Conservation (phyloP, 257 asterid genomes). For the Misopates orontium region DNA sequence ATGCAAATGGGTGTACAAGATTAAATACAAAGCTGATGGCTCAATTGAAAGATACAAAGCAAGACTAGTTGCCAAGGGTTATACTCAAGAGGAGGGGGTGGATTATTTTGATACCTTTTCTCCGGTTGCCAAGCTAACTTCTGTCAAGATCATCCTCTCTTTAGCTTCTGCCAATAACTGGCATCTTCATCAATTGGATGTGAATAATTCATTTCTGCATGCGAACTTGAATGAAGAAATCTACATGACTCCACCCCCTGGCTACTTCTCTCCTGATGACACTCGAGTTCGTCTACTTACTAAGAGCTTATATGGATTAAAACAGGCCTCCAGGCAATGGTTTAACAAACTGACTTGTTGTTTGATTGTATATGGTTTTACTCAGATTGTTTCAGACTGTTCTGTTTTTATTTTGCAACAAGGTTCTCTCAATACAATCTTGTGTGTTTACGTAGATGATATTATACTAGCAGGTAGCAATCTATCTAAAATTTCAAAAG, state of each 20-base stretch:
- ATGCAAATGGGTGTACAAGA: not conserved
- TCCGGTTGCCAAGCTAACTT: not conserved
- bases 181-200: no score
- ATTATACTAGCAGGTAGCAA: not conserved
- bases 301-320: not conserved
- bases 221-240: no score
- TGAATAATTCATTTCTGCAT: no score
- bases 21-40: no score
- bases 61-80: not conserved
- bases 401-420: no score
- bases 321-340: not conserved
- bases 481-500: fast-evolving
- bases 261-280: not conserved
- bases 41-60: not conserved
- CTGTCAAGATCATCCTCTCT: not conserved
- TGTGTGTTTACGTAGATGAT: no score
- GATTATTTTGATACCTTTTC: not conserved
- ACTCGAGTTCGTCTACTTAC: not conserved
- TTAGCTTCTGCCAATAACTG: not conserved
- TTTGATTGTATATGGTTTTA: not conserved
- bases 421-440: no score
- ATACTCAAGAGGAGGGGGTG: not conserved
- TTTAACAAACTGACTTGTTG: not conserved
- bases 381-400: no score
- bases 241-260: no score